Conservation (phyloP, 192 early-diverging fungal species). For the Backusella luteola region DNA sequence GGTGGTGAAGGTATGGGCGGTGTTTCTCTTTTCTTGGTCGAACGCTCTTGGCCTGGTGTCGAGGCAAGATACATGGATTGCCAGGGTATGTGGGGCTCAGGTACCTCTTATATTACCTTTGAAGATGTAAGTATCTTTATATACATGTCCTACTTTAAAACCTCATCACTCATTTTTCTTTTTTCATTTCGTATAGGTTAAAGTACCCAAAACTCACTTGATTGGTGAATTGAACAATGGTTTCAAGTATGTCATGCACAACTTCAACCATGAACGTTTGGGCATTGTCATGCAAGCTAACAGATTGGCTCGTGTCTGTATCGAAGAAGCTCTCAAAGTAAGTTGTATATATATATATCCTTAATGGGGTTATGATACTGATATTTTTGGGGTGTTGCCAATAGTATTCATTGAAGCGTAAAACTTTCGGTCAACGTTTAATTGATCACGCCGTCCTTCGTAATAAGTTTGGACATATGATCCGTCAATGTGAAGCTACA, state of each 20-base stretch:
- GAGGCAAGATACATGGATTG: constrained; percentile 85
- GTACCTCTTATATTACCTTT: constrained; percentile 85
- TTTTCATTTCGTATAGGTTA: constrained; percentile 21
- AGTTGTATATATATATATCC: constrained; percentile 38
- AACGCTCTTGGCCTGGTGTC: constrained; percentile 83
- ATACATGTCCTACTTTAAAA: neutral
- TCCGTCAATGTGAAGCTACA: constrained; percentile 78
- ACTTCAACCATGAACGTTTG: constrained; percentile 88
- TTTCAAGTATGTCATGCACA: constrained; percentile 95
- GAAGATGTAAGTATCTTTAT: constrained; percentile 59
- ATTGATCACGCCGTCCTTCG: constrained; percentile 86
- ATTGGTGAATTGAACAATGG: constrained; percentile 74
- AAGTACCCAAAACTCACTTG: constrained; percentile 58
- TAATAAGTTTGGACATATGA: constrained; percentile 94
- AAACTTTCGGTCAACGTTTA: constrained; percentile 92
- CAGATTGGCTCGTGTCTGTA: constrained; percentile 83
- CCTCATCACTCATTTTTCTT: neutral
- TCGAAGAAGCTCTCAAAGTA: constrained; percentile 88
- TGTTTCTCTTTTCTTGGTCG: constrained; percentile 83
- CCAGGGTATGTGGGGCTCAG: constrained; percentile 90
- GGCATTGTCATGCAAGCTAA: constrained; percentile 83
- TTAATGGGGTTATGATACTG: neutral
- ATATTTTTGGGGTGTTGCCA: neutral
- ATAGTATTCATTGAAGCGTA: constrained; percentile 87
- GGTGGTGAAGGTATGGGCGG: constrained; percentile 88